phyloP scores from a whole-genome alignment of 805 yeast species.

The Lipomyces sp. region DNA sequence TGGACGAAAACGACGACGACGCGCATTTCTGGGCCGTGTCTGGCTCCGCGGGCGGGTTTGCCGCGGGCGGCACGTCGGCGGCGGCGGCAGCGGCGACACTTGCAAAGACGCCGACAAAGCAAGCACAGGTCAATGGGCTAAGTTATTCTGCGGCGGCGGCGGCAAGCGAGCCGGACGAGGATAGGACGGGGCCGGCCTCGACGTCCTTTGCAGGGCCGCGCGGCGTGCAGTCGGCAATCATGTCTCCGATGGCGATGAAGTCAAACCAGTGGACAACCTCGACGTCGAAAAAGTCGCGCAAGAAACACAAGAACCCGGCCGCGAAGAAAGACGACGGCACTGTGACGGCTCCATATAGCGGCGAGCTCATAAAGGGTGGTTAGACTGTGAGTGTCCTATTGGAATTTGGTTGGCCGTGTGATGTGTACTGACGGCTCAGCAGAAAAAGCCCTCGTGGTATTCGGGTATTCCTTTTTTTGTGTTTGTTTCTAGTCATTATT shows the following conservation, averaged over 20 bases:
- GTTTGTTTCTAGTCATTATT: background rate
- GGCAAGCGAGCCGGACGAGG: background rate
- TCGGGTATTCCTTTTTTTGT: background rate
- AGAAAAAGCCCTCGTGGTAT: too few species aligned
- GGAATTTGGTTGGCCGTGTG: too few species aligned
- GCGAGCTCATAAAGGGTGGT: conserved; percentile 16
- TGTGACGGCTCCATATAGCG: too few species aligned
- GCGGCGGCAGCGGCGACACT: background rate
- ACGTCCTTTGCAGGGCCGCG: background rate
- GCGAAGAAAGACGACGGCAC: conserved; percentile 8
- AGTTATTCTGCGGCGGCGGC: background rate
- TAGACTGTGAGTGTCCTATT: background rate
- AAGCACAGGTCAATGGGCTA: background rate
- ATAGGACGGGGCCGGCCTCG: background rate
- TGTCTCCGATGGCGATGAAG: background rate
- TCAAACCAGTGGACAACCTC: conserved; percentile 24
- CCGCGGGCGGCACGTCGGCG: background rate
- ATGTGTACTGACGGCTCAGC: too few species aligned
- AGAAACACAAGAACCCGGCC: conserved; percentile 5
- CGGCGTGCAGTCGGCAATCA: background rate
- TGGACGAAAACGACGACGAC: conserved; percentile 11
- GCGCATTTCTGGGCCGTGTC: conserved; percentile 17
- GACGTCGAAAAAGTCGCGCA: conserved; percentile 19
- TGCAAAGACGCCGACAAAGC: background rate
- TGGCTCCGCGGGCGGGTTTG: background rate